These are phyloP conservation scores for Arabidopsis arenosa DNA, from an alignment of 345 rosid genomes.

Conservation along the genomic window DNA sequence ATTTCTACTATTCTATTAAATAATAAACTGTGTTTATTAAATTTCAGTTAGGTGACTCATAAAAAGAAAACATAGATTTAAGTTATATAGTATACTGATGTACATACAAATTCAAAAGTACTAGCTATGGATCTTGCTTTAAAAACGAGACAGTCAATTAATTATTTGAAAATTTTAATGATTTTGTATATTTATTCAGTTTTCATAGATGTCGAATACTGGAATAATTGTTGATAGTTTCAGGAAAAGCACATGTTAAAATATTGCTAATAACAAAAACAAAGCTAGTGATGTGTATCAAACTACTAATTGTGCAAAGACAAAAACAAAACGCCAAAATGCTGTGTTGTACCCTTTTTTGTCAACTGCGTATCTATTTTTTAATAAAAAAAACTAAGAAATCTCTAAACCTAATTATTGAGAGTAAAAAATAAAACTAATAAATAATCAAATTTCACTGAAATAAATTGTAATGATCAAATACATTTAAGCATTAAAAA, in stretches of 20 bases:
- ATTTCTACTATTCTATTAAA: conserved; percentile 17
- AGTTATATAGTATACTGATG: neutral
- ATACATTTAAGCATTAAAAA: conserved; percentile 11
- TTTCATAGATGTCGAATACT: conserved; percentile 9
- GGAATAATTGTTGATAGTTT: conserved; percentile 13
- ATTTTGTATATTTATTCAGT: conserved; percentile 1
- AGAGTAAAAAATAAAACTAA: neutral
- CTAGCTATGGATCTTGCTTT: neutral
- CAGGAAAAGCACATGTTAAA: conserved; percentile 33
- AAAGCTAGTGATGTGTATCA: conserved; percentile 26
- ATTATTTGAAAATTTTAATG: neutral
- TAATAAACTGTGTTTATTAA: neutral
- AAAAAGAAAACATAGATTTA: neutral
- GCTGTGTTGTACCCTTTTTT: conserved; percentile 40
- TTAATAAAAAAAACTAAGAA: neutral
- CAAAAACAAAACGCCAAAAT: conserved; percentile 47
- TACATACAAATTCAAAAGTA: neutral
- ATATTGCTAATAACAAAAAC: conserved; percentile 29
- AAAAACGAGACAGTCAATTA: conserved; percentile 1
- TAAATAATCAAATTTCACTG: neutral
- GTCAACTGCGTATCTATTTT: conserved; percentile 43
- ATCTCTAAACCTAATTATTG: neutral
- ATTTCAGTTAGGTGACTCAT: conserved; percentile 12
- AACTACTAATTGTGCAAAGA: conserved; percentile 28
- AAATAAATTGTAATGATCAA: conserved; percentile 11